These are phyloP conservation scores for Liriodendron chinense DNA, from an alignment of 164 flowering plant genomes.

Conservation along the genomic window DNA sequence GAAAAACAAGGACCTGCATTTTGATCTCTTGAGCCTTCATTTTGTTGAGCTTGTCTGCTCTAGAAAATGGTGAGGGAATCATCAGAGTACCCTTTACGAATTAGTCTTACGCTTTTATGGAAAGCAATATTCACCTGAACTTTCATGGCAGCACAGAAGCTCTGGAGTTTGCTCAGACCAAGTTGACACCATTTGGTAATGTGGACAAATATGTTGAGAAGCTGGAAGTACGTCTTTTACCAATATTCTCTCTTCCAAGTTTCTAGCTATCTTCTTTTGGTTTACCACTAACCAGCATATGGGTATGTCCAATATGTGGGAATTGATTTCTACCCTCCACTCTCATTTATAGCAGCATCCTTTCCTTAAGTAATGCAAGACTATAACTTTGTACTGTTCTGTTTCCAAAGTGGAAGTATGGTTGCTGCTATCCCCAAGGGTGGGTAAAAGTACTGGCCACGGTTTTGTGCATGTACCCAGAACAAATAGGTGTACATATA, in stretches of 20 bases:
- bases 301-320: background rate
- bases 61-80: constrained; percentile 65
- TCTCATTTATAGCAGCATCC: background rate
- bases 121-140: constrained; percentile 10
- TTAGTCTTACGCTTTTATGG: background rate
- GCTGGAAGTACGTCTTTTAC: constrained; percentile 59
- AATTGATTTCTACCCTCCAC: background rate
- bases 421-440: too few species aligned
- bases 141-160: constrained; percentile 86
- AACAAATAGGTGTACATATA: too few species aligned
- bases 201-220: constrained; percentile 69
- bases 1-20: constrained; percentile 79
- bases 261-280: background rate
- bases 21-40: constrained; percentile 95
- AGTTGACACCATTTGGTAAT: constrained; percentile 79
- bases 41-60: constrained; percentile 82
- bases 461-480: too few species aligned
- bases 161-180: constrained; percentile 76
- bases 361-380: background rate
- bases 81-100: too few species aligned
- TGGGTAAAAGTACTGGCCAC: too few species aligned
- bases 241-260: background rate
- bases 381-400: too few species aligned
- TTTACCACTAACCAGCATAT: background rate
- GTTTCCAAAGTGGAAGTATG: too few species aligned